Evolutionary conservation across 257 asterid genomes (phyloP), one percentile per base, ranked within the genome.

Genomic region (Penstemon eatonii): DNA sequence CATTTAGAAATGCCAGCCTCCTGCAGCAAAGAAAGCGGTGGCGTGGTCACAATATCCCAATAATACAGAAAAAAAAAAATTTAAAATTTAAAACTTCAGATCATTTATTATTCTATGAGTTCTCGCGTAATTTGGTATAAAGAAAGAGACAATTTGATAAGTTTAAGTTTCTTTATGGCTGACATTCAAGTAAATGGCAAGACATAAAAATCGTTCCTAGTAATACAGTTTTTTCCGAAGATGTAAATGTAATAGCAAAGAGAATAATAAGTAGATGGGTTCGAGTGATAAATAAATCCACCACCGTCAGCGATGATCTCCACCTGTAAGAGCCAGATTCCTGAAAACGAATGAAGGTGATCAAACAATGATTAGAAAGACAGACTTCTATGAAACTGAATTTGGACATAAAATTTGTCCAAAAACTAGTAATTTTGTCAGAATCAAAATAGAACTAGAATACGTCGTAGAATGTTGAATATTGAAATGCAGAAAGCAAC

Each of bases 311-410:
- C 86, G 75, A 71, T 57, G 49, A 12, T 78, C 81, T 65, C 80
- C 78, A 15, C 83, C 76, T 13, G 79, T 42, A 50, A 83, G 76
- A 68, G 81, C 66, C 63, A 73, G 76, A 46, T 76, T 74, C 90
- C 96, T 89, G 83, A 72, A 73, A 13, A 40, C 12, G 3, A 25
- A 11, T 6, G 11, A 37, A 33, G 4, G 6, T 8, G 43, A 53
- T 12, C 8, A 18, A 33, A 5, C 7, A 11, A 4, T 8, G 3
- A 59, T 19, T 10, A 59, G 39, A 39, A 5, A 39, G 49, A 49
- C 8, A 49, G 36, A 59, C 13, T n/a, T 8, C 12, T 25, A 39
- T 1, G 7, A 3, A 59, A 39, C 8, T 13, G 8, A 56, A 33
- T 4, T 11, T n/a, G 15, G 25, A 7, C 11, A 8, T 56, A 8